A percentile compares a stretch with the other conserved stretches of the same genome.
phyloP scores from a whole-genome alignment of 345 rosid species.

The Gossypium mustelinum region DNA sequence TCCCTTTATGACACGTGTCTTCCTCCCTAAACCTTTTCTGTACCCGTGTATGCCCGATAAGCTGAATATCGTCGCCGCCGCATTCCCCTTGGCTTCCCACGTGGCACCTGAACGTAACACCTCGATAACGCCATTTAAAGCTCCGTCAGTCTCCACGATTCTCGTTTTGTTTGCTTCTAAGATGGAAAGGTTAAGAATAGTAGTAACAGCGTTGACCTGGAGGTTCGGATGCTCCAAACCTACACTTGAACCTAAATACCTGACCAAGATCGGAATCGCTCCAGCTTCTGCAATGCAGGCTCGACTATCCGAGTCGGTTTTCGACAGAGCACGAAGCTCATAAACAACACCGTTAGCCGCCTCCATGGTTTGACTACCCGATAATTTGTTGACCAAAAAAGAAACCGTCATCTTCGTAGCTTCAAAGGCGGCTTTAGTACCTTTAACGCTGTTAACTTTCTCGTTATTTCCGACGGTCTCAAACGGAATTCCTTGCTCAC shows the following conservation, averaged over 20 bases:
- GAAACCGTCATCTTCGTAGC: constrained; percentile 75
- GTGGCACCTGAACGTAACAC: constrained; percentile 76
- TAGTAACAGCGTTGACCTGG: constrained; percentile 78
- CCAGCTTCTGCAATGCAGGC: constrained; percentile 77
- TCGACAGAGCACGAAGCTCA: constrained; percentile 75
- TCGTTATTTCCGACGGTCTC: constrained; percentile 33
- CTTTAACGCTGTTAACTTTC: constrained; percentile 18
- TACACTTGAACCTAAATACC: constrained; percentile 51
- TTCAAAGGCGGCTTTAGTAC: constrained; percentile 55
- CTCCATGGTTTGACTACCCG: constrained; percentile 25
- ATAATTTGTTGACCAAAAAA: constrained; percentile 56
- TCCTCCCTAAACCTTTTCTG: constrained; percentile 59
- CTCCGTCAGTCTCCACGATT: constrained; percentile 81
- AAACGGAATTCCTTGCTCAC: constrained; percentile 70
- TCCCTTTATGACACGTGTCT: constrained; percentile 62
- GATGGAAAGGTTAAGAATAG: constrained; percentile 78
- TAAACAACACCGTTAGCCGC: constrained; percentile 44
- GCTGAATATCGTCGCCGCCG: constrained; percentile 87
- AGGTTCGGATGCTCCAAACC: constrained; percentile 43
- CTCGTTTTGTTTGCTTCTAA: constrained; percentile 66
- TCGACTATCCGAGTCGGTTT: constrained; percentile 65
- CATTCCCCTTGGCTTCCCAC: constrained; percentile 94
- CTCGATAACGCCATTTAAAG: constrained; percentile 75
- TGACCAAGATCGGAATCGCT: constrained; percentile 55
- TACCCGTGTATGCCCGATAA: constrained; percentile 47